Conservation (phyloP, 2,329 filamentous ascomycete genomes). For the Cercospora sp. region DNA sequence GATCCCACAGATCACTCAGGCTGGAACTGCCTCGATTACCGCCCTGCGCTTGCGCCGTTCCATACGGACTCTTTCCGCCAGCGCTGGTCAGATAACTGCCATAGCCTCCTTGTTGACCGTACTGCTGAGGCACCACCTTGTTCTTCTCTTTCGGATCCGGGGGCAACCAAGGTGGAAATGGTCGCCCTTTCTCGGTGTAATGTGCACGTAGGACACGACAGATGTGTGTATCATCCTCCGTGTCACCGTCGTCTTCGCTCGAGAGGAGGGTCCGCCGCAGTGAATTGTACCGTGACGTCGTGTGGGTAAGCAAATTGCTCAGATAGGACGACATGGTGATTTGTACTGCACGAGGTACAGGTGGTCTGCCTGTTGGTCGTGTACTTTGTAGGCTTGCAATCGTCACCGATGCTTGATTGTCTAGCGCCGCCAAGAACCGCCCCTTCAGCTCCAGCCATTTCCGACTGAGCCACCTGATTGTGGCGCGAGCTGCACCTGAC, state of each 20-base stretch:
- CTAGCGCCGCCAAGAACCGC: not conserved
- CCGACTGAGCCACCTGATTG: not conserved
- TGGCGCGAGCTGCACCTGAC: conserved; percentile 3
- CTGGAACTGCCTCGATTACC: conserved; percentile 45
- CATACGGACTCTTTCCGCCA: conserved; percentile 35
- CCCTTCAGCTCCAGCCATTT: not conserved
- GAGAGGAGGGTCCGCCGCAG: conserved; percentile 68
- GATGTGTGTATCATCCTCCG: conserved; percentile 88
- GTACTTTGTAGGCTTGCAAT: not conserved
- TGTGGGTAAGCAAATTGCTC: conserved; percentile 65
- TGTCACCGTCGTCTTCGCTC: conserved; percentile 56
- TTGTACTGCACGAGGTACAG: not conserved
- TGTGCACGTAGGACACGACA: conserved; percentile 90
- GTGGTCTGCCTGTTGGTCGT: not conserved
- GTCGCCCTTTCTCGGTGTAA: conserved; percentile 83
- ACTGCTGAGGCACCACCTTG: conserved; percentile 41
- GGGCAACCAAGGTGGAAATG: conserved; percentile 83
- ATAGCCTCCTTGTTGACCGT: conserved; percentile 36
- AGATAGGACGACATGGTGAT: conserved; percentile 75
- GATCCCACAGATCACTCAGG: conserved; percentile 62
- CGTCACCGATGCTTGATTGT: not conserved
- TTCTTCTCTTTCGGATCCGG: conserved; percentile 73
- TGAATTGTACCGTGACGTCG: conserved; percentile 58
- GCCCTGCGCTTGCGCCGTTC: conserved; percentile 7
- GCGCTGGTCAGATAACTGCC: conserved; percentile 36